phyloP scores from a whole-genome alignment of 164 flowering plant genomes.

The Vitis rotundifolia region DNA sequence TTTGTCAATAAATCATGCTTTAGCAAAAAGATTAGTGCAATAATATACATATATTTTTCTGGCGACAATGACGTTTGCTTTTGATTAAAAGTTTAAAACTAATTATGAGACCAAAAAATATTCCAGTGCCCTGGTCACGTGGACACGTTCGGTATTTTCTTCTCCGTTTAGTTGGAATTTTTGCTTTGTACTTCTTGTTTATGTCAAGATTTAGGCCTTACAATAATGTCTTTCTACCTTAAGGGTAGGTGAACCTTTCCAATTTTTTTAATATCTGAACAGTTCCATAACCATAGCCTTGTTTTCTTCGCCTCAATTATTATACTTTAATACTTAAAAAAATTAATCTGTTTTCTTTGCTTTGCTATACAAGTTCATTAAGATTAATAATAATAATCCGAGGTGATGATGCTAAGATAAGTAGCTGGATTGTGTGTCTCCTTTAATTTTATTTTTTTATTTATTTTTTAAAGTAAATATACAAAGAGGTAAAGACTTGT shows the following conservation, averaged over 20 bases:
- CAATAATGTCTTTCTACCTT: neutral
- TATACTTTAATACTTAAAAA: neutral
- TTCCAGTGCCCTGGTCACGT: conserved; percentile 17
- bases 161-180: neutral
- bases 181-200: conserved; percentile 2
- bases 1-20: neutral
- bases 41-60: too few species aligned
- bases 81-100: neutral
- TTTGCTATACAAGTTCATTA: too few species aligned
- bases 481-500: too few species aligned
- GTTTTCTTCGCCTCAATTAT: conserved; percentile 19
- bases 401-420: too few species aligned
- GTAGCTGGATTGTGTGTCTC: too few species aligned
- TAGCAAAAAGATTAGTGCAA: neutral
- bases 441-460: too few species aligned
- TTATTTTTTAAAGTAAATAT: too few species aligned
- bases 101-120: neutral
- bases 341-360: too few species aligned
- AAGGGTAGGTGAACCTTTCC: conserved; percentile 13
- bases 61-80: too few species aligned
- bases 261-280: conserved; percentile 10
- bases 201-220: neutral
- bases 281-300: conserved; percentile 8
- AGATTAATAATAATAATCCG: too few species aligned
- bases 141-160: conserved; percentile 4